Base-by-base conservation (phyloP, 345 rosid species). In the Mercurialis annua region DNA sequence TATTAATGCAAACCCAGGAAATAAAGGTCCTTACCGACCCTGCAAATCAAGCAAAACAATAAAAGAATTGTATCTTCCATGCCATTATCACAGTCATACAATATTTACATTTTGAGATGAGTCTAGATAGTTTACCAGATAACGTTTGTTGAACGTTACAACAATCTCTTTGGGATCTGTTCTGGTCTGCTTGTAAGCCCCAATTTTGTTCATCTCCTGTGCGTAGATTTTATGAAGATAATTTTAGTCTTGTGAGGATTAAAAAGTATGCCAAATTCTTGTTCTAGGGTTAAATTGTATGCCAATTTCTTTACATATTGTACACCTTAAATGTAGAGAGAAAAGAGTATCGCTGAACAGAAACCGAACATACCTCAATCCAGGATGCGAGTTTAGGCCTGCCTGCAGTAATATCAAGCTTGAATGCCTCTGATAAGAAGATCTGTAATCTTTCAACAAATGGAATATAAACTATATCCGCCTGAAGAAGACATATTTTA, bases 341-440 rank as follows among this genome's bases (percentile, higher is more conserved):
- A 31, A 56, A 56, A 17, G 56, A 52, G 20, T 50, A 20, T 18
- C 8, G 10, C 5, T 42, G 29, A 6, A 30, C 27, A 62, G 12
- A 24, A 64, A 21, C 26, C 11, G 27, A 15, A 11, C 52, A 15
- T 65, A 72, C 97, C 95, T 89, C 76, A 53, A 89, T 81, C 96
- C 96, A 94, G 40, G 84, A 70, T 16, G 89, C 78, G 46, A 94
- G 77, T 73, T 81, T 87, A 53, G 96, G 95, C 76, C 99, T 86
- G 66, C 83, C 87, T 47, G 73, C 81, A 60, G 89, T 80, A 31
- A 91, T 67, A 67, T 87, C 95, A 48, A 66, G 75, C 70, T 86
- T 86, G 0, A 73, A 81, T 40, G 66, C 72, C 42, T 87, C 92
- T 1, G 57, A 70, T 46, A 87, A 64, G 79, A 84, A 73, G 70